A percentile compares a stretch with the other conserved stretches of the same genome.
These are phyloP conservation scores for Starmerella powellii DNA, from an alignment of 805 yeast species.

Conservation along the genomic window DNA sequence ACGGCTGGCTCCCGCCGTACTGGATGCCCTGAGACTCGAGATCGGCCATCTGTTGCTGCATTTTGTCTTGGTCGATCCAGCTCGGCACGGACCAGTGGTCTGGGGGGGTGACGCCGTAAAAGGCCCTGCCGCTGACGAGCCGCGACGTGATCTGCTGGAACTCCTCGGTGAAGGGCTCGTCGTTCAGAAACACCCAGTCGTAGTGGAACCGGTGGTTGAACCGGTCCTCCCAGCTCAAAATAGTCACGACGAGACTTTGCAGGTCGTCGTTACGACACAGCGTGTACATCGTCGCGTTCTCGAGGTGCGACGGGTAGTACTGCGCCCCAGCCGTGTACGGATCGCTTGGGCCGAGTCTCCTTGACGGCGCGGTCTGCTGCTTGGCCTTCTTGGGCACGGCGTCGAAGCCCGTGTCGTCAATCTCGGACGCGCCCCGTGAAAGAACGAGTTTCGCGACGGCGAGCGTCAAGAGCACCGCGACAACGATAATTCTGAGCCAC, in stretches of 20 bases:
- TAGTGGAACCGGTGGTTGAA: constrained; percentile 91
- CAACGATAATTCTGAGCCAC: no score
- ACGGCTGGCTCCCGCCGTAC: constrained; percentile 71
- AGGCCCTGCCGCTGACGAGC: constrained; percentile 48
- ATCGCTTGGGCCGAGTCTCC: background rate
- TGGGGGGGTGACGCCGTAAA: constrained; percentile 54
- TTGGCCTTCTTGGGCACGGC: no score
- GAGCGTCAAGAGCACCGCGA: no score
- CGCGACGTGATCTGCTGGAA: constrained; percentile 45
- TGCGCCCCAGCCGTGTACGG: background rate
- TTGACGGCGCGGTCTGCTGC: no score
- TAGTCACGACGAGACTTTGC: constrained; percentile 60
- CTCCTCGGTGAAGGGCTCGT: constrained; percentile 57
- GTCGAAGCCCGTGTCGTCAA: no score
- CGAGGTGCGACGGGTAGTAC: constrained; percentile 24
- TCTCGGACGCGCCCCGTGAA: no score
- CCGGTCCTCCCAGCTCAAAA: constrained; percentile 67
- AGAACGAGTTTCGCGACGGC: no score
- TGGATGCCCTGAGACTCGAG: constrained; percentile 78
- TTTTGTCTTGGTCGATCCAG: constrained; percentile 33
- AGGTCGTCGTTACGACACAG: constrained; percentile 72
- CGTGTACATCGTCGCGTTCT: constrained; percentile 76
- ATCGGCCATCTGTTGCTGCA: constrained; percentile 48
- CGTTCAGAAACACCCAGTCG: constrained; percentile 83
- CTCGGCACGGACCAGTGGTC: constrained; percentile 62